Evolutionary conservation across 2,329 filamentous ascomycete species (phyloP).

Genomic region (Xylaria sp.): DNA sequence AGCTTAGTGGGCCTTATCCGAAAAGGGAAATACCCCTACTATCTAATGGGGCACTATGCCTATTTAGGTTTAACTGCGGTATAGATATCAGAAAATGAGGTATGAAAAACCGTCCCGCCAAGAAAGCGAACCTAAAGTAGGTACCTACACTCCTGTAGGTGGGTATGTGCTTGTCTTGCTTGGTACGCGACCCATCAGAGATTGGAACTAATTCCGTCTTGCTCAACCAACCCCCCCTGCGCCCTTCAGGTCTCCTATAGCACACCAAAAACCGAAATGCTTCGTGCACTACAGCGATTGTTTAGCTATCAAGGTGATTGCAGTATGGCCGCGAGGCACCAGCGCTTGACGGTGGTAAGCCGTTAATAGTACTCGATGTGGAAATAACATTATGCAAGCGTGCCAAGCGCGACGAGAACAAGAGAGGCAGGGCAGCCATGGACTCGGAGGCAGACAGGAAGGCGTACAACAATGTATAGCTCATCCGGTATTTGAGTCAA

Average conservation of each 20-base stretch:
- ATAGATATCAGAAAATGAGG: too few species aligned
- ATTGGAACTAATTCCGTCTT: conserved; percentile 13
- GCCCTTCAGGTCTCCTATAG: not conserved
- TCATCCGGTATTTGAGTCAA: not conserved
- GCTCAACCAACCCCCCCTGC: not conserved
- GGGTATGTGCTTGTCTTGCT: not conserved
- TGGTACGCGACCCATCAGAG: conserved; percentile 27
- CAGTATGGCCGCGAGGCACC: not conserved
- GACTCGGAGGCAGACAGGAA: conserved; percentile 27
- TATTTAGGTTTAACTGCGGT: too few species aligned
- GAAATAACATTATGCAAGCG: conserved; percentile 1
- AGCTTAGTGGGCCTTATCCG: too few species aligned
- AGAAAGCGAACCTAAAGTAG: not conserved
- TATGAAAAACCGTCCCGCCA: too few species aligned
- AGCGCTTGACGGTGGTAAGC: not conserved
- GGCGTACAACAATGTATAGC: conserved; percentile 20
- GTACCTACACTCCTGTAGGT: not conserved
- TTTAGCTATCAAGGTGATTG: not conserved
- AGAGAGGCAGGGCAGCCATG: not conserved
- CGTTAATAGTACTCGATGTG: not conserved
- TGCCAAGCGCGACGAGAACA: not conserved
- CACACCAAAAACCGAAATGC: conserved; percentile 1
- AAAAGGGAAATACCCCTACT: too few species aligned
- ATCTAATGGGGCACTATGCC: too few species aligned
- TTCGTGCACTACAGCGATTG: not conserved